These are phyloP conservation scores for Iodosphaeria phyllophila DNA, from an alignment of 2,329 filamentous ascomycete genomes.

Conservation along the genomic window DNA sequence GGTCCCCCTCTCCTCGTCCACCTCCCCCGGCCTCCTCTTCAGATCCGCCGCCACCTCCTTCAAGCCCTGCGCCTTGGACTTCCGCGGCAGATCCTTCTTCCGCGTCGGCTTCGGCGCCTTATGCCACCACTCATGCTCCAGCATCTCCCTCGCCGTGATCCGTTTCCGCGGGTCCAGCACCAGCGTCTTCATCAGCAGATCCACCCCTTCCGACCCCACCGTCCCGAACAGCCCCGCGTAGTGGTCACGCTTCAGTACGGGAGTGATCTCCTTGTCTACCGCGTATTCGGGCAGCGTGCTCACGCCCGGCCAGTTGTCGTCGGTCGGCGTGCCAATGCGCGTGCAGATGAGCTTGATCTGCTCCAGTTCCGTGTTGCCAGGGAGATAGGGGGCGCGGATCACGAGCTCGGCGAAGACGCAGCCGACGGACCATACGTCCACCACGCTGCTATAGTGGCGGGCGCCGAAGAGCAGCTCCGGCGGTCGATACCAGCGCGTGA, in stretches of 20 bases:
- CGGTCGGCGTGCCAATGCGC: constrained; percentile 74
- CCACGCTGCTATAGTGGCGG: constrained; percentile 71
- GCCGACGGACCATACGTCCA: constrained; percentile 88
- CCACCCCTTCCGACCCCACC: constrained; percentile 65
- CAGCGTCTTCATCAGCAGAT: constrained; percentile 73
- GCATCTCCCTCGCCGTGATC: constrained; percentile 56
- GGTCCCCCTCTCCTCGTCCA: constrained; percentile 48
- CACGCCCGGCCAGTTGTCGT: constrained; percentile 92
- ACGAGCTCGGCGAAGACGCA: constrained; percentile 87
- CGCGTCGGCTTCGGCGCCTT: constrained; percentile 66
- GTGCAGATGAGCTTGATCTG: constrained; percentile 74
- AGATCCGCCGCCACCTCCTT: constrained; percentile 70
- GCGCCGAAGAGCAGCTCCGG: constrained; percentile 88
- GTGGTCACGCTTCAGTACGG: constrained; percentile 47
- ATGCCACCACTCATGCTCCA: constrained; percentile 76
- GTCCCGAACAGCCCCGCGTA: constrained; percentile 65
- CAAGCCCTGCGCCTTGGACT: constrained; percentile 40
- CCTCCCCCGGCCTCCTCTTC: constrained; percentile 53
- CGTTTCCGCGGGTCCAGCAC: constrained; percentile 73
- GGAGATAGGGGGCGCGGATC: constrained; percentile 64
- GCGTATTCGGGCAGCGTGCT: constrained; percentile 63
- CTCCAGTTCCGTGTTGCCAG: constrained; percentile 69
- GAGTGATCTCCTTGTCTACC: constrained; percentile 39
- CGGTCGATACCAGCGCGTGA: constrained; percentile 92
- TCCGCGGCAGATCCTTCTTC: constrained; percentile 65